A percentile compares a stretch with the other conserved stretches of the same genome.
Conservation (phyloP, 2,329 filamentous ascomycete species). For the Curvularia lunata region DNA sequence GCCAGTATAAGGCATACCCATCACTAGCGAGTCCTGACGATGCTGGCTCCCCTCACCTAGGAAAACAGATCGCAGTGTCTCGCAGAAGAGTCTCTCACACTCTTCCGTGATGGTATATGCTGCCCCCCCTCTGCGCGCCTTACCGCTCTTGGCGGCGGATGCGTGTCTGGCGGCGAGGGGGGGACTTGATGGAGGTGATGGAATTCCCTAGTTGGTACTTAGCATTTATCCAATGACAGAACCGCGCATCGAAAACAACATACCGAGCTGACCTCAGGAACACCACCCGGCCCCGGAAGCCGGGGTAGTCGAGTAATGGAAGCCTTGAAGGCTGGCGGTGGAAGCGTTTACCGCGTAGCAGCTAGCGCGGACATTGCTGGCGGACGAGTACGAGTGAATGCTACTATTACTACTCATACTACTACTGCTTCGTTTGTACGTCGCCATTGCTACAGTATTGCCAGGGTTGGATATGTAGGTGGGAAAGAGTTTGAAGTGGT, state of each 20-base stretch:
- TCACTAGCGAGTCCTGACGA: slow-evolving; percentile 82
- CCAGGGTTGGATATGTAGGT: slow-evolving; percentile 50
- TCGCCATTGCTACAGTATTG: slow-evolving; percentile 67
- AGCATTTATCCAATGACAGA: not conserved
- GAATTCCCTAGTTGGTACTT: slow-evolving; percentile 66
- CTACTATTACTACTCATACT: slow-evolving; percentile 67
- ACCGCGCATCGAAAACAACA: slow-evolving; percentile 22
- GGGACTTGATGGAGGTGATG: slow-evolving; percentile 87
- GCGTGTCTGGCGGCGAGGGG: slow-evolving; percentile 66
- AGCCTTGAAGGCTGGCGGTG: slow-evolving; percentile 64
- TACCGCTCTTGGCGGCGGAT: slow-evolving; percentile 56
- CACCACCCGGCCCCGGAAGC: slow-evolving; percentile 65
- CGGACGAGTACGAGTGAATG: slow-evolving; percentile 64
- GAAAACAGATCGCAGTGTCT: slow-evolving; percentile 92
- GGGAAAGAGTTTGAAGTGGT: not conserved
- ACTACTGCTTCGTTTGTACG: slow-evolving; percentile 72
- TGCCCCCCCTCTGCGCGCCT: slow-evolving; percentile 78
- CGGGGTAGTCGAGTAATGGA: slow-evolving; percentile 76
- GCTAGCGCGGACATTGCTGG: slow-evolving; percentile 82
- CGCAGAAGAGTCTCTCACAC: slow-evolving; percentile 99
- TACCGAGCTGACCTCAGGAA: slow-evolving; percentile 55
- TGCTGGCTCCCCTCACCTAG: slow-evolving; percentile 88
- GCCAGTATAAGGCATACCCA: slow-evolving; percentile 66
- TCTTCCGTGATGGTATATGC: slow-evolving; percentile 96
- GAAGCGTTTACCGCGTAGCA: slow-evolving; percentile 80